A percentile compares a stretch with the other conserved stretches of the same genome.
phyloP scores from a whole-genome alignment of 768 basidiomycete genomes.

The Gymnopilus junonius region DNA sequence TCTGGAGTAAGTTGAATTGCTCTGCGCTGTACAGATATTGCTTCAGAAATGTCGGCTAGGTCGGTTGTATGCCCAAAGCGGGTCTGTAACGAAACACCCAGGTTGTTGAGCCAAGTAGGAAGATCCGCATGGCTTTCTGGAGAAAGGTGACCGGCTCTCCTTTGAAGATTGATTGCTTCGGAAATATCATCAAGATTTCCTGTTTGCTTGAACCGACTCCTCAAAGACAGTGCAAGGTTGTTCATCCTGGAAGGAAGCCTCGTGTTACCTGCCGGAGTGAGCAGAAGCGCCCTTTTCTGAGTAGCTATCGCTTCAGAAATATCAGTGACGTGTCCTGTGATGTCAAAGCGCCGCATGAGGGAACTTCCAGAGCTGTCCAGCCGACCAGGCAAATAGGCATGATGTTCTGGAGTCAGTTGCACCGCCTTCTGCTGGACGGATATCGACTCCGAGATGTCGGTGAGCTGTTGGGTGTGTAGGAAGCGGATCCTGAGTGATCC shows the following conservation, averaged over 20 bases:
- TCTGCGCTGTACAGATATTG: neutral
- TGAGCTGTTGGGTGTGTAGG: neutral
- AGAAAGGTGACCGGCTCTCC: neutral
- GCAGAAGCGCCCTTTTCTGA: constrained; percentile 7
- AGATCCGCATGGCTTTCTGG: neutral
- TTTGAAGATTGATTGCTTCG: neutral
- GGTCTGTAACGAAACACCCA: neutral
- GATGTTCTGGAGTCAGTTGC: constrained; percentile 3
- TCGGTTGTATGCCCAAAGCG: neutral
- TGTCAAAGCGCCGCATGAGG: constrained; percentile 15
- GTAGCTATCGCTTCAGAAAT: constrained; percentile 8
- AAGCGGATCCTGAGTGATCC: neutral
- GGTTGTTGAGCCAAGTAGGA: neutral
- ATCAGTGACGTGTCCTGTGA: constrained; percentile 9
- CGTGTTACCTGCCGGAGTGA: constrained; percentile 18
- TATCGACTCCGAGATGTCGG: constrained; percentile 10
- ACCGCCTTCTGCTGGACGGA: constrained; percentile 14
- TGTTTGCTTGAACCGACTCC: neutral
- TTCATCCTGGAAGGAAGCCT: constrained; percentile 5
- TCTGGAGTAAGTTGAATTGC: neutral
- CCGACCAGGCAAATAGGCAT: neutral
- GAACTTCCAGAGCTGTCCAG: constrained; percentile 14
- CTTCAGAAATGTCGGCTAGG: neutral
- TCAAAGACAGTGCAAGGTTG: constrained; percentile 13
- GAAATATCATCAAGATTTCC: neutral